Conservation (phyloP, 768 basidiomycete genomes). For the Saitozyma podzolica region DNA sequence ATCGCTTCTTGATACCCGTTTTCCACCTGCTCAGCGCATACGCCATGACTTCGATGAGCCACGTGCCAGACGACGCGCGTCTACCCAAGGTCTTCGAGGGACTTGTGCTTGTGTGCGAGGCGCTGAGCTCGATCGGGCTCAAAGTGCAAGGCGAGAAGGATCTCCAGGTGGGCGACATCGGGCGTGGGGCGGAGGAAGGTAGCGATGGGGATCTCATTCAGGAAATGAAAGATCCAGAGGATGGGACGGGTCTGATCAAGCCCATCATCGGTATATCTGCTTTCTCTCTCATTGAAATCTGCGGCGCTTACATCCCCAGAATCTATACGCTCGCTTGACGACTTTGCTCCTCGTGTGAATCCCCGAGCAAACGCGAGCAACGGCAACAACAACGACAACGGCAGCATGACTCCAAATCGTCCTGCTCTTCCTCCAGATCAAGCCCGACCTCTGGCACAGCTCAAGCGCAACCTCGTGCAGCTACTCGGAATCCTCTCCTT, state of each 20-base stretch:
- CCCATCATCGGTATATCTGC: conserved; percentile 61
- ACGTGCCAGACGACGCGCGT: conserved; percentile 59
- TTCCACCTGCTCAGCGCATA: conserved; percentile 67
- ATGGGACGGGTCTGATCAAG: conserved; percentile 57
- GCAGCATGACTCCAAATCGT: neutral
- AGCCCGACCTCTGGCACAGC: conserved; percentile 69
- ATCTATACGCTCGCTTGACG: conserved; percentile 70
- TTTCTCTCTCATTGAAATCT: neutral
- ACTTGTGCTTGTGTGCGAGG: conserved; percentile 74
- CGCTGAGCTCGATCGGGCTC: conserved; percentile 64
- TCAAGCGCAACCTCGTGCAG: conserved; percentile 88
- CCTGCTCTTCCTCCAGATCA: conserved; percentile 10
- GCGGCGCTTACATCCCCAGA: conserved; percentile 55
- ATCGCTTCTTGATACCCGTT: conserved; percentile 60
- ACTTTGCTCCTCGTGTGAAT: conserved; percentile 80
- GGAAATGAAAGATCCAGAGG: conserved; percentile 42
- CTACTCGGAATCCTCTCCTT: conserved; percentile 76
- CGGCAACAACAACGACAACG: conserved; percentile 57
- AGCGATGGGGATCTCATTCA: neutral
- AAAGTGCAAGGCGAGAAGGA: conserved; percentile 56
- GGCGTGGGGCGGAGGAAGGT: conserved; percentile 23
- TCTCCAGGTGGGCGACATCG: neutral
- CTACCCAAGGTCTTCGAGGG: conserved; percentile 77
- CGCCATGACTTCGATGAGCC: conserved; percentile 25
- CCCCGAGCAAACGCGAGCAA: conserved; percentile 52